phyloP scores from a whole-genome alignment of 768 basidiomycete species.

The Vararia minispora region DNA sequence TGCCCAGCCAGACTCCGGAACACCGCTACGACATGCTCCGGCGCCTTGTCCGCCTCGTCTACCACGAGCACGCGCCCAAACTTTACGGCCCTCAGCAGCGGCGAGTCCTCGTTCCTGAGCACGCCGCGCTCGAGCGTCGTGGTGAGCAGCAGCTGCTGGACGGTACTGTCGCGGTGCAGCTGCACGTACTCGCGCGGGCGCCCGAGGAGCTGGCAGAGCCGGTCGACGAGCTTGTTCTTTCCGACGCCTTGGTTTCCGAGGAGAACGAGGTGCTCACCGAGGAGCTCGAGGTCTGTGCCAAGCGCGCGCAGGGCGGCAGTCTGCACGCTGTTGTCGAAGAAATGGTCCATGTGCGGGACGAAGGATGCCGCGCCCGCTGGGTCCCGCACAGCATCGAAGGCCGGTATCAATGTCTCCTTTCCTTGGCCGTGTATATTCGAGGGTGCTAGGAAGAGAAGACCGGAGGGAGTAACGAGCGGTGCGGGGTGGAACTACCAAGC shows the following conservation, averaged over 20 bases:
- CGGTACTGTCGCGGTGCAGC: slow-evolving; percentile 59
- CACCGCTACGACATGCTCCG: slow-evolving; percentile 62
- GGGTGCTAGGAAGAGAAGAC: slow-evolving; percentile 36
- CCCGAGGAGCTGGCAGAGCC: slow-evolving; percentile 50
- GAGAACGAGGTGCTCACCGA: slow-evolving; percentile 54
- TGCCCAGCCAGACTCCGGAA: slow-evolving; percentile 61
- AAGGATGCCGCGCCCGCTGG: slow-evolving; percentile 43
- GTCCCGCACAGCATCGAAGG: slow-evolving; percentile 39
- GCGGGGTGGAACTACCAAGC: slow-evolving; percentile 35
- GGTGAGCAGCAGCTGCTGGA: slow-evolving; percentile 61
- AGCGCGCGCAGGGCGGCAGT: slow-evolving; percentile 57
- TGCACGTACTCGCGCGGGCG: slow-evolving; percentile 62
- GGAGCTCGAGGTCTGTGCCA: slow-evolving; percentile 48
- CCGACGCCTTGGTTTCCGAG: slow-evolving; percentile 66
- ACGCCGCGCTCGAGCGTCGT: slow-evolving; percentile 47
- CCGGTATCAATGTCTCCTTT: slow-evolving; percentile 29
- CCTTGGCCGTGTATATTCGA: slow-evolving; percentile 23
- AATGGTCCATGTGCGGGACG: slow-evolving; percentile 60
- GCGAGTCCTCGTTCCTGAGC: slow-evolving; percentile 53
- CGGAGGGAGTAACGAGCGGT: slow-evolving; percentile 27
- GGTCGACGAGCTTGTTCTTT: slow-evolving; percentile 60
- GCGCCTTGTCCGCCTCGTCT: slow-evolving; percentile 65
- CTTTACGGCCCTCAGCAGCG: slow-evolving; percentile 50
- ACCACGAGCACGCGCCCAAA: slow-evolving; percentile 56
- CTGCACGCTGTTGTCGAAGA: slow-evolving; percentile 61